These are phyloP conservation scores for Pseudogymnoascus sp. DNA, from an alignment of 2,329 filamentous ascomycete genomes.

Conservation along the genomic window DNA sequence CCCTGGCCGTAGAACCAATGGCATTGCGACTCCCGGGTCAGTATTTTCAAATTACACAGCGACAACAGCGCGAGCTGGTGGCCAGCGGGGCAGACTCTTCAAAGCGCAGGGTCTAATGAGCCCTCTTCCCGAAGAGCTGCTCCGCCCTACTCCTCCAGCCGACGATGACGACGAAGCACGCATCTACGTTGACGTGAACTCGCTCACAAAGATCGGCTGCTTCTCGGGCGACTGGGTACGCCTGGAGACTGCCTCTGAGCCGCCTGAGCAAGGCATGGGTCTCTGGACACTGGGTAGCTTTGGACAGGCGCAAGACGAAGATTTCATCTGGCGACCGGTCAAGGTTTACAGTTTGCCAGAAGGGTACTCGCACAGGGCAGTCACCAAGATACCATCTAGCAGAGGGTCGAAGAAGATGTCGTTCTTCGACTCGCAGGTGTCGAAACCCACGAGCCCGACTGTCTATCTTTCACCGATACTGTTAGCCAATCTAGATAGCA, in stretches of 20 bases:
- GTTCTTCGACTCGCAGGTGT: constrained; percentile 62
- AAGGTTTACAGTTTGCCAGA: constrained; percentile 86
- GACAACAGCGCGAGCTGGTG: constrained; percentile 67
- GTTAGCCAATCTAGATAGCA: constrained; percentile 73
- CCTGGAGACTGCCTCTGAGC: constrained; percentile 69
- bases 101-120: constrained; percentile 70
- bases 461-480: constrained; percentile 80
- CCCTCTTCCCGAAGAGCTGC: constrained; percentile 63
- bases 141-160: constrained; percentile 71
- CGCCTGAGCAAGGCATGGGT: constrained; percentile 53
- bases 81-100: constrained; percentile 70
- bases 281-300: constrained; percentile 62
- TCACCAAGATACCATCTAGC: constrained; percentile 52
- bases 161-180: constrained; percentile 83
- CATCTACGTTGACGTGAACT: constrained; percentile 82
- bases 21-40: constrained; percentile 74
- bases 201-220: constrained; percentile 81
- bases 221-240: constrained; percentile 97
- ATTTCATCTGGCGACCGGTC: constrained; percentile 67
- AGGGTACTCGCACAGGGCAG: constrained; percentile 52
- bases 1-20: constrained; percentile 65
- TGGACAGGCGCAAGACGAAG: constrained; percentile 53
- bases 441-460: constrained; percentile 47
- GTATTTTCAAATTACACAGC: constrained; percentile 85
- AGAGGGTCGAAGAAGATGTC: constrained; percentile 46